A percentile compares a stretch with the other conserved stretches of the same genome.
Conservation (phyloP, 1,139 yeast species). For the Hansenula anomala region DNA sequence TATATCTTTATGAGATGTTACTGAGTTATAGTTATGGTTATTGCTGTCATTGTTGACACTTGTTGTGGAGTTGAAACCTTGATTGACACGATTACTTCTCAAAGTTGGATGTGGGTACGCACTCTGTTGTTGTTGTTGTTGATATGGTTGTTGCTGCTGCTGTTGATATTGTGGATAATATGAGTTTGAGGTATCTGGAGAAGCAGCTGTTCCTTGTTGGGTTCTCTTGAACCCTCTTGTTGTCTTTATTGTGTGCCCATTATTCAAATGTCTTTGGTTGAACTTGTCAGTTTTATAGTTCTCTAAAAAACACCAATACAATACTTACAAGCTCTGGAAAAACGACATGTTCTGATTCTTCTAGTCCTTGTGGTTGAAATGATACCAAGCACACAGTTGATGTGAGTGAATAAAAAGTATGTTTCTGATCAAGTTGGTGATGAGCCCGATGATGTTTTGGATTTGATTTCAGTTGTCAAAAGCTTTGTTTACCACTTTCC, state of each 20-base stretch:
- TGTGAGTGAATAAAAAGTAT: background rate
- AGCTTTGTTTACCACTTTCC: background rate
- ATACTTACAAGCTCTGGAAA: conserved; percentile 44
- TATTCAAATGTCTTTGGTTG: conserved; percentile 25
- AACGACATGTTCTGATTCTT: conserved; percentile 37
- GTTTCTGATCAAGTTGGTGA: too few species aligned
- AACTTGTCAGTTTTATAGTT: conserved; percentile 1
- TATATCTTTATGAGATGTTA: conserved; percentile 63
- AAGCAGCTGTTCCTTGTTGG: conserved; percentile 4
- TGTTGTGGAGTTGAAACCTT: background rate
- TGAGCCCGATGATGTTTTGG: background rate
- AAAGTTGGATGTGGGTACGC: conserved; percentile 17
- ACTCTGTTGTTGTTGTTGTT: background rate
- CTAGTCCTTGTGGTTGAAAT: conserved; percentile 11
- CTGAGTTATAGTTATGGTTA: conserved; percentile 28
- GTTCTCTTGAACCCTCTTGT: conserved; percentile 47
- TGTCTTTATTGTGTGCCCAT: conserved; percentile 49
- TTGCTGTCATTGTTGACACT: conserved; percentile 3
- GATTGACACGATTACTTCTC: too few species aligned
- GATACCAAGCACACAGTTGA: too few species aligned
- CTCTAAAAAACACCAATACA: background rate
- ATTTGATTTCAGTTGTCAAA: background rate
- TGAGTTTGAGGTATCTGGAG: background rate
- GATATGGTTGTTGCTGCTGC: conserved; percentile 19
- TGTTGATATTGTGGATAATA: conserved; percentile 25